Conservation (phyloP, 495 filamentous ascomycete genomes). For the Neurospora sp. region DNA sequence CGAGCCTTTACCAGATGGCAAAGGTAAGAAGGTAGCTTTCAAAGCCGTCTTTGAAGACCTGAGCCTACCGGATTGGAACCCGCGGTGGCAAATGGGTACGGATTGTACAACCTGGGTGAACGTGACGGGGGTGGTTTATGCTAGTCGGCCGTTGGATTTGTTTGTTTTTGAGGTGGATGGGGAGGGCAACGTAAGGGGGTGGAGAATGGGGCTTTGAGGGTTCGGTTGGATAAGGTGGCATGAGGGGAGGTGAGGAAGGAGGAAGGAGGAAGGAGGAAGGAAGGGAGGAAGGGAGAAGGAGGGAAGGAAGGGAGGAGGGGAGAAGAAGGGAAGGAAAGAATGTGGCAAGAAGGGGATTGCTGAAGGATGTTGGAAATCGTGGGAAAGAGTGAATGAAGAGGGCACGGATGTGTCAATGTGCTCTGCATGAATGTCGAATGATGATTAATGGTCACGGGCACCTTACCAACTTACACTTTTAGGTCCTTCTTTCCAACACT, state of each 20-base stretch:
- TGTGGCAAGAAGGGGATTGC: neutral
- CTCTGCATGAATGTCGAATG: neutral
- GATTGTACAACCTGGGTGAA: slow-evolving; percentile 32
- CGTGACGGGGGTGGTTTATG: slow-evolving; percentile 27
- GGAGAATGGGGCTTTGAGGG: slow-evolving; percentile 30
- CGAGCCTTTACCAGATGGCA: slow-evolving; percentile 15
- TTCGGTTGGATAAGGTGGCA: slow-evolving; percentile 17
- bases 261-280: neutral
- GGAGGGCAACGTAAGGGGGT: slow-evolving; percentile 23
- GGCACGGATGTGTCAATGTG: neutral
- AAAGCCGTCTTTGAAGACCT: slow-evolving; percentile 34
- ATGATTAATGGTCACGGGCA: too few relatives aligned
- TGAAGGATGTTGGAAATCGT: neutral
- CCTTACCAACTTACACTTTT: neutral
- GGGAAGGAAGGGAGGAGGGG: neutral
- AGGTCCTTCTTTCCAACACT: neutral
- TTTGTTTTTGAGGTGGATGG: slow-evolving; percentile 34
- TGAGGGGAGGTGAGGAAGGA: neutral
- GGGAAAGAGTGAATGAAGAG: neutral
- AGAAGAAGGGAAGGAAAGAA: neutral
- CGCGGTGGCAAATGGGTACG: slow-evolving; percentile 16
- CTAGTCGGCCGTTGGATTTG: slow-evolving; percentile 26
- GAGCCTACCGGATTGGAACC: slow-evolving; percentile 5
- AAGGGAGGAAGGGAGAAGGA: neutral
- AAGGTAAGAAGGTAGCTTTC: slow-evolving; percentile 25